These are phyloP conservation scores for Stygiomarasmius scandens DNA, from an alignment of 1,284 basidiomycete species.

Conservation along the genomic window DNA sequence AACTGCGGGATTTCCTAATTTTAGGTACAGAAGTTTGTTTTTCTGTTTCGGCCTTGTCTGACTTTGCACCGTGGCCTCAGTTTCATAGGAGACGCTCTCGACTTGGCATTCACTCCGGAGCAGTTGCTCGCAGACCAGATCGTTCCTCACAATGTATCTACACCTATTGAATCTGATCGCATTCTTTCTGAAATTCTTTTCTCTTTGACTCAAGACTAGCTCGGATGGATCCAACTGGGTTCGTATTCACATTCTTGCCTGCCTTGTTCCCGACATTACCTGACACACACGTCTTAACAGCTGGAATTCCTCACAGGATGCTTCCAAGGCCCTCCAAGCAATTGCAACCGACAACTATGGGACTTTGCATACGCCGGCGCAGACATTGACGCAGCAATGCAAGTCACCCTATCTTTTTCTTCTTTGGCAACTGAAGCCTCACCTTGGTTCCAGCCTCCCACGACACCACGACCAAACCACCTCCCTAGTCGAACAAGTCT, in stretches of 20 bases:
- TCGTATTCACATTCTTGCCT: neutral
- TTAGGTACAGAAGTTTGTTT: slow-evolving; percentile 45
- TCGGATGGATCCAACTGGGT: slow-evolving; percentile 60
- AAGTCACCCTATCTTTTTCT: slow-evolving; percentile 16
- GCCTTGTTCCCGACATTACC: neutral
- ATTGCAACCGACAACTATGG: slow-evolving; percentile 51
- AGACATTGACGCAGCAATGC: slow-evolving; percentile 51
- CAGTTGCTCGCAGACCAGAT: slow-evolving; percentile 49
- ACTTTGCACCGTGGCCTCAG: slow-evolving; percentile 25
- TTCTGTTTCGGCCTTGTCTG: no score
- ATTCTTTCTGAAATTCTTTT: neutral
- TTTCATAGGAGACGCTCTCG: slow-evolving; percentile 52
- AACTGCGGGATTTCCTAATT: slow-evolving; percentile 47
- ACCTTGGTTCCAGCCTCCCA: slow-evolving; percentile 32
- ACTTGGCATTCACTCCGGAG: slow-evolving; percentile 45
- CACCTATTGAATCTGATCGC: neutral
- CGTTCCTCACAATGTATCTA: slow-evolving; percentile 45
- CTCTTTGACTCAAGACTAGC: slow-evolving; percentile 42
- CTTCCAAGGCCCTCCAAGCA: slow-evolving; percentile 44
- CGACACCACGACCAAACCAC: slow-evolving; percentile 49
- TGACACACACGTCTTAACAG: slow-evolving; percentile 26
- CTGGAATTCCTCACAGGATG: slow-evolving; percentile 57
- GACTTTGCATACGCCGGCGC: slow-evolving; percentile 61
- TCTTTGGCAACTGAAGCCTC: neutral
- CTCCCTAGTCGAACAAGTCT: slow-evolving; percentile 52